Percentiles rank a stretch among this genome's conserved stretches.
These are phyloP conservation scores for Paramecium bursaria DNA, from an alignment of 73 alveolate genomes.

Conservation along the genomic window DNA sequence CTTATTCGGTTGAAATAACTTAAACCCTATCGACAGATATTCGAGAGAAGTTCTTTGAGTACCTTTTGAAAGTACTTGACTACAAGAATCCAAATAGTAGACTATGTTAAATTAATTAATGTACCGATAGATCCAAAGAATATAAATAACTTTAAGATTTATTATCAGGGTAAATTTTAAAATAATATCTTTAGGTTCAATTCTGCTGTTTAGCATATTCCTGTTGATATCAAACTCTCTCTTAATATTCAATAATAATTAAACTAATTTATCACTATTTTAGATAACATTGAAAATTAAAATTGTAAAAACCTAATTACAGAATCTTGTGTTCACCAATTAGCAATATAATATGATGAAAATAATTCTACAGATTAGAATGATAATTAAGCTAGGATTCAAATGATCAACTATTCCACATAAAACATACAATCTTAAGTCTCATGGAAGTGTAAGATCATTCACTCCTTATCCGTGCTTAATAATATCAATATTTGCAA, in stretches of 20 bases:
- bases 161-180: too few species aligned
- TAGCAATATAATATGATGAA: slow-evolving; percentile 58
- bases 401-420: slow-evolving; percentile 8
- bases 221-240: slow-evolving; percentile 1
- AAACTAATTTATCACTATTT: slow-evolving; percentile 30
- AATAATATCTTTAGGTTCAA: too few species aligned
- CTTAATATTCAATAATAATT: slow-evolving; percentile 21
- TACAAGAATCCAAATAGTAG: not conserved
- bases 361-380: not conserved
- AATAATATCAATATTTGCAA: slow-evolving; percentile 25
- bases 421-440: not conserved
- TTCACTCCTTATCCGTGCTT: slow-evolving; percentile 21
- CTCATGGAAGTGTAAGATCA: slow-evolving; percentile 48
- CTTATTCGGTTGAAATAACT: slow-evolving; percentile 21
- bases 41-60: slow-evolving; percentile 16
- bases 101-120: slow-evolving; percentile 29
- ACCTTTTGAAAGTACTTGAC: not conserved
- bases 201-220: slow-evolving; percentile 49
- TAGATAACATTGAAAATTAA: slow-evolving; percentile 46
- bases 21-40: slow-evolving; percentile 46
- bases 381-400: slow-evolving; percentile 33
- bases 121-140: slow-evolving; percentile 13
- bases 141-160: slow-evolving; percentile 32
- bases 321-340: slow-evolving; percentile 62
- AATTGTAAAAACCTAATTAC: slow-evolving; percentile 31